Base-by-base conservation (phyloP, 2,329 filamentous ascomycete genomes). In the Lasiodiplodia hormozganensis region DNA sequence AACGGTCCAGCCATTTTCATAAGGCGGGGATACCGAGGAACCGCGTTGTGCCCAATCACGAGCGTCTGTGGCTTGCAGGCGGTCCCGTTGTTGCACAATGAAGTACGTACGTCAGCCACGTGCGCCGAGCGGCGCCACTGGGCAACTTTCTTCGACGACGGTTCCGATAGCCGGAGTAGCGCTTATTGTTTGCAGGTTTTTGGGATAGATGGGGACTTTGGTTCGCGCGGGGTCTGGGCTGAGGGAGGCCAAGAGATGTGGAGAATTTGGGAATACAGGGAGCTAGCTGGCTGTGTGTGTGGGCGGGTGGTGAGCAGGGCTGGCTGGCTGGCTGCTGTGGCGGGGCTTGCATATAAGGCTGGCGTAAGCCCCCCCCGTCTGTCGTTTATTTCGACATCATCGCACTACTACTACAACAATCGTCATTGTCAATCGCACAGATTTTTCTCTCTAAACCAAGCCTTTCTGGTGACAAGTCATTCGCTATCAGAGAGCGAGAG, bases 31-130 rank as follows among this genome's bases (percentile, higher is more conserved):
- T 43, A 14, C 14, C 16, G 16, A 18, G 40, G 16, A 8, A 7
- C 14, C 8, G 40, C 40, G 40, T 3, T 10, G 31, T 34, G 6
- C 6, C 40, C 40, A 43, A 43, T 43, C 18, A 21, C 7, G 16
- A 3, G 7, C 31, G 53, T 14, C 14, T 18, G 25, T 16, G 16
- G 28, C 53, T 11, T 51, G 49, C 16, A 28, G 25, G 31, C 25
- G 51, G 23, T 53, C 31, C 21, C 2, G 12, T 18, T 8, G n/a
- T 14, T 28, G 6, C n/a, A 6, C 5, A 36, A n/a, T 14, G 3
- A 11, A 11, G 56, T 43, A n/a, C 38, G 57, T 47, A 28, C 57
- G 36, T 60, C 57, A 60, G 38, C 57, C 57, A 47, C 57, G 57
- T 60, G 57, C 57, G 38, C 38, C 38, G 36, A 47, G 57, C 12